phyloP scores from a whole-genome alignment of 1,284 basidiomycete genomes.

The Irpex sp. region DNA sequence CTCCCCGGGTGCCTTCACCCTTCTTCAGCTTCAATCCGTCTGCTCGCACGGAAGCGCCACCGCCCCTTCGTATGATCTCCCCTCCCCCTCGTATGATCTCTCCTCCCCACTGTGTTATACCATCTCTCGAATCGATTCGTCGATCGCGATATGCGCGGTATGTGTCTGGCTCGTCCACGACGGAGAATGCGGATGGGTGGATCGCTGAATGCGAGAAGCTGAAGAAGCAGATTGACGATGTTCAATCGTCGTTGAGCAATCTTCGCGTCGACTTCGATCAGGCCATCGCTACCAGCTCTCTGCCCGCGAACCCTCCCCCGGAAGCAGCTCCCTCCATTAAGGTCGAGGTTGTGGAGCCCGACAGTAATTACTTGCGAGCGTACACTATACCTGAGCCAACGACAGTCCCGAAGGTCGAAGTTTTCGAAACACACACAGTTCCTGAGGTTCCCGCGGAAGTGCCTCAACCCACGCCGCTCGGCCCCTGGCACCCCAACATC shows the following conservation, averaged over 20 bases:
- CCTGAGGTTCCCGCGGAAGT: too few species aligned
- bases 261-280: slow-evolving; percentile 12
- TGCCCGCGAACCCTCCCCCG: neutral
- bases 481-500: slow-evolving; percentile 17
- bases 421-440: too few species aligned
- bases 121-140: neutral
- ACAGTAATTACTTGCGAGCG: too few species aligned
- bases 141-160: neutral
- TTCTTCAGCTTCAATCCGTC: too few species aligned
- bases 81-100: too few species aligned
- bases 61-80: neutral
- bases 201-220: slow-evolving; percentile 12
- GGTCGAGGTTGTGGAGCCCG: neutral
- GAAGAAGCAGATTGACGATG: slow-evolving; percentile 11
- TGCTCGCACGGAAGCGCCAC: neutral
- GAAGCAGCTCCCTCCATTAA: neutral
- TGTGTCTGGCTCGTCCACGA: neutral
- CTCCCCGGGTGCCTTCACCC: neutral
- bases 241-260: slow-evolving; percentile 2
- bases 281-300: neutral
- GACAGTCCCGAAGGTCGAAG: too few species aligned
- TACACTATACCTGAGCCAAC: too few species aligned
- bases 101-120: neutral
- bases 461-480: neutral
- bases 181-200: slow-evolving; percentile 8